A percentile compares a stretch with the other conserved stretches of the same genome.
Conservation (phyloP, 2,329 filamentous ascomycete genomes). For the Aspergillus sp. region DNA sequence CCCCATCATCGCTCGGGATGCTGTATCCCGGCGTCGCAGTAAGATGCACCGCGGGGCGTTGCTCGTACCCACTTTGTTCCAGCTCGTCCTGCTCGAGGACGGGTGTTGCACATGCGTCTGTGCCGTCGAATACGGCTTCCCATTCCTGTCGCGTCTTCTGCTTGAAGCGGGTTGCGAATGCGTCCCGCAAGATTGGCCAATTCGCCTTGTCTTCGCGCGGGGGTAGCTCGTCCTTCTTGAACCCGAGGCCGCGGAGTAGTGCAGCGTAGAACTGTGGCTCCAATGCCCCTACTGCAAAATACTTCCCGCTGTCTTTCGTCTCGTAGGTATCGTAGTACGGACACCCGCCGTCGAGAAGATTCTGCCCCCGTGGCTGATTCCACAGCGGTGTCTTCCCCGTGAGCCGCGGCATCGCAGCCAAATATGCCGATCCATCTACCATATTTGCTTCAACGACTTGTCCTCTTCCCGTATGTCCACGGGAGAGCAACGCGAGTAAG, state of each 20-base stretch:
- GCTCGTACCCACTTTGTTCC: constrained; percentile 48
- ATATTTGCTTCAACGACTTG: constrained; percentile 95
- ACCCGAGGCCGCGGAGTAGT: constrained; percentile 60
- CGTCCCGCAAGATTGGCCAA: constrained; percentile 61
- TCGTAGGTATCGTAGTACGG: constrained; percentile 89
- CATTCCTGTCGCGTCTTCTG: constrained; percentile 67
- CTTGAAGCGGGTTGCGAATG: constrained; percentile 61
- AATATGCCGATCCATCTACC: constrained; percentile 80
- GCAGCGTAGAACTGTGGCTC: constrained; percentile 77
- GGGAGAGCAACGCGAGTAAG: constrained; percentile 66
- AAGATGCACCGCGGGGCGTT: constrained; percentile 46
- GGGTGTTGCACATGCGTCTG: constrained; percentile 88
- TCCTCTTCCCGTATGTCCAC: constrained; percentile 59
- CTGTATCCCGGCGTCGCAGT: constrained; percentile 61
- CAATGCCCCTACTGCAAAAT: constrained; percentile 82
- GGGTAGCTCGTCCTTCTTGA: constrained; percentile 44
- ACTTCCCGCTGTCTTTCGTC: constrained; percentile 64
- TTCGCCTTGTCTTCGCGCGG: constrained; percentile 51
- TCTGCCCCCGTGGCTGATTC: constrained; percentile 59
- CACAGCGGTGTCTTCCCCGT: constrained; percentile 58
- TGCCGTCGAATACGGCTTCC: constrained; percentile 81
- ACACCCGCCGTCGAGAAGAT: constrained; percentile 74
- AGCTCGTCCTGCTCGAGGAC: constrained; percentile 71
- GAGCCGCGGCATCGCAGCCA: constrained; percentile 71
- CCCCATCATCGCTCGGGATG: constrained; percentile 54